Base-by-base conservation (phyloP, 371 early-diverging fungal species). In the Mucor saturninus region DNA sequence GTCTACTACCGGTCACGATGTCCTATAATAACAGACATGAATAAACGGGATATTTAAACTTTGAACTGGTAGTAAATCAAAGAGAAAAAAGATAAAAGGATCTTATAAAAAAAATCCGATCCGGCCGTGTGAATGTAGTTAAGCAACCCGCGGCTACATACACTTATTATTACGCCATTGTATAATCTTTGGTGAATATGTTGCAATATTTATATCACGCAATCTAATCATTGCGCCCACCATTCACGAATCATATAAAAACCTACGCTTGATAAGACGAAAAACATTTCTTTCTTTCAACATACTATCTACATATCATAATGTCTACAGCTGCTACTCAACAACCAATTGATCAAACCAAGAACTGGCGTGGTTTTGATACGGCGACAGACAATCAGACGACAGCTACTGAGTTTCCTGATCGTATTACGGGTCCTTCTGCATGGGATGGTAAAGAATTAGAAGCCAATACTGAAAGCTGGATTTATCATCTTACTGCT, bases 391-490 rank as follows among this genome's bases (percentile, higher is more conserved):
- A 67, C 5, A 67, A 67, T 13, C 64, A 64, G 32, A 43, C 66
- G 39, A 35, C 45, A 6, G 28, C 68, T 8, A 53, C 68, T 9
- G 46, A 63, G 13, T 79, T 68, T 38, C 80, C 80, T n/a, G 75
- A 72, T 14, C 66, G 63, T 42, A 76, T 80, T 15, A 60, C 57
- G 6, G 77, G 77, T 0, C 72, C 77, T 31, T 69, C 72, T 35
- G 75, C 58, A 2, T 80, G 80, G 80, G 67, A 77, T 67, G 77
- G 77, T 46, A 73, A 73, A 46, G 57, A 69, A 11, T 62, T 80
- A n/a, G 77, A 76, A 54, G 13, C 63, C 11, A 69, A 75, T 5
- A 75, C 77, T 28, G 77, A 77, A 15, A 50, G 69, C 42, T 80
- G 77, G 77, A 68, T 77, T 14, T 77, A 76, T 51, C 68, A 71